Conservation (phyloP, 768 basidiomycete genomes). For the Calocera cornea region DNA sequence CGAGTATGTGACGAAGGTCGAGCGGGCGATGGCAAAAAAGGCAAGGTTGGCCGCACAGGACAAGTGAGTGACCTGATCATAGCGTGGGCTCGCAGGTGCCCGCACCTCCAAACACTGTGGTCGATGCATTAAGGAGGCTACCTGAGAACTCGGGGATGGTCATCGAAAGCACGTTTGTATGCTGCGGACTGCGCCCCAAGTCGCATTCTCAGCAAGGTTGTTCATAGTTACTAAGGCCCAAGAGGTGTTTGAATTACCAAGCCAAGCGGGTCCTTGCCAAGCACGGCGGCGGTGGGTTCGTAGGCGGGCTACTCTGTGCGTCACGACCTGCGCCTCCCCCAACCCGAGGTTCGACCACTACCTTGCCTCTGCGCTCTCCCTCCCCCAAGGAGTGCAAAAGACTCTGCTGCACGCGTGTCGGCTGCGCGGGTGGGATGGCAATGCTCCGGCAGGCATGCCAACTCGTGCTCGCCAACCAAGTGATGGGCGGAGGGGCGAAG, state of each 20-base stretch:
- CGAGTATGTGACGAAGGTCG: not conserved
- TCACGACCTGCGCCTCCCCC: not conserved
- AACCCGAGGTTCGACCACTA: not conserved
- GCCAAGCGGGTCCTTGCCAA: not conserved
- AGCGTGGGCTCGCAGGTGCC: no score
- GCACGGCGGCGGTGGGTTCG: not conserved
- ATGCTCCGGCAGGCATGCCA: not conserved
- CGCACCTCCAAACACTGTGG: no score
- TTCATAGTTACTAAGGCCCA: no score
- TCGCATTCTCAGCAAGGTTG: no score
- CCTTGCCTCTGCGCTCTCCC: not conserved
- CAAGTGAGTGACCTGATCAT: not conserved
- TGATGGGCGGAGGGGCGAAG: not conserved
- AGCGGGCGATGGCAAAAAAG: not conserved
- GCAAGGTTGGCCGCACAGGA: not conserved
- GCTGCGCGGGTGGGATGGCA: not conserved
- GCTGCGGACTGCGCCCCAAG: no score
- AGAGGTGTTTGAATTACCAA: no score
- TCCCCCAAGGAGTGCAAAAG: not conserved
- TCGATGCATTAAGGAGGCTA: no score
- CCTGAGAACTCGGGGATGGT: no score
- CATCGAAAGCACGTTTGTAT: no score
- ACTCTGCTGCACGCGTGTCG: not conserved
- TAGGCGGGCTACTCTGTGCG: not conserved
- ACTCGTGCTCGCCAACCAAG: not conserved